phyloP scores from a whole-genome alignment of 495 filamentous ascomycete species.

The Daldinia loculata region DNA sequence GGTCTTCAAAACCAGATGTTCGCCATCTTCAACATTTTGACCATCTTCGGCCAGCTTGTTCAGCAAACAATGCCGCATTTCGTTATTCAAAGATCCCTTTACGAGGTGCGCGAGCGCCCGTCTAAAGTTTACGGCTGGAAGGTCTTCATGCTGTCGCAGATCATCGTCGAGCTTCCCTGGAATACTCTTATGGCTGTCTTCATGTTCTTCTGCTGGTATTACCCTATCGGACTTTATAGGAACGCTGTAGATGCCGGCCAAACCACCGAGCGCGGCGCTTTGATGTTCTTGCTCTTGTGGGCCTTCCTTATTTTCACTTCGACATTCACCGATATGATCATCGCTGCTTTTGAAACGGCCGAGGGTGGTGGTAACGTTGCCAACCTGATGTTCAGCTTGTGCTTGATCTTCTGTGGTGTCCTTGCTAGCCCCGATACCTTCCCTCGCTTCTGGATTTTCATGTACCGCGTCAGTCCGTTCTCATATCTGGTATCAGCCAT shows the following conservation, averaged over 20 bases:
- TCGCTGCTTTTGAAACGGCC: slow-evolving; percentile 71
- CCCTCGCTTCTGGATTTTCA: slow-evolving; percentile 85
- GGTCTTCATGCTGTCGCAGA: slow-evolving; percentile 81
- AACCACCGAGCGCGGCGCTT: slow-evolving; percentile 66
- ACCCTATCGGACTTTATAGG: slow-evolving; percentile 77
- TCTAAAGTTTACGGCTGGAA: slow-evolving; percentile 86
- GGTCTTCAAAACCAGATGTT: slow-evolving; percentile 91
- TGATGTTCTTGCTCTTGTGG: slow-evolving; percentile 72
- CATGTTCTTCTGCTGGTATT: slow-evolving; percentile 81
- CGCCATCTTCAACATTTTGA: slow-evolving; percentile 82
- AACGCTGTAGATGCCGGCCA: slow-evolving; percentile 69
- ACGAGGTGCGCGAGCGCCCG: slow-evolving; percentile 85
- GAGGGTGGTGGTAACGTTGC: slow-evolving; percentile 73
- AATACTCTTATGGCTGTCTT: slow-evolving; percentile 73
- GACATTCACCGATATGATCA: slow-evolving; percentile 74
- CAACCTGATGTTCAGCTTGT: slow-evolving; percentile 72
- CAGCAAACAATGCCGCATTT: slow-evolving; percentile 90
- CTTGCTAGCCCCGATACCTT: slow-evolving; percentile 68
- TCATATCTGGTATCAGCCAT: slow-evolving; percentile 74
- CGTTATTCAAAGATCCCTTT: slow-evolving; percentile 77
- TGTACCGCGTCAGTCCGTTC: slow-evolving; percentile 81
- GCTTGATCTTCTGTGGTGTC: slow-evolving; percentile 78
- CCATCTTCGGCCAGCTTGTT: slow-evolving; percentile 76
- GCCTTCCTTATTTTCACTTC: slow-evolving; percentile 74
- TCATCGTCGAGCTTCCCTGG: slow-evolving; percentile 80